Evolutionary conservation across 768 basidiomycete species (phyloP).

Genomic region (Boletales sp.): DNA sequence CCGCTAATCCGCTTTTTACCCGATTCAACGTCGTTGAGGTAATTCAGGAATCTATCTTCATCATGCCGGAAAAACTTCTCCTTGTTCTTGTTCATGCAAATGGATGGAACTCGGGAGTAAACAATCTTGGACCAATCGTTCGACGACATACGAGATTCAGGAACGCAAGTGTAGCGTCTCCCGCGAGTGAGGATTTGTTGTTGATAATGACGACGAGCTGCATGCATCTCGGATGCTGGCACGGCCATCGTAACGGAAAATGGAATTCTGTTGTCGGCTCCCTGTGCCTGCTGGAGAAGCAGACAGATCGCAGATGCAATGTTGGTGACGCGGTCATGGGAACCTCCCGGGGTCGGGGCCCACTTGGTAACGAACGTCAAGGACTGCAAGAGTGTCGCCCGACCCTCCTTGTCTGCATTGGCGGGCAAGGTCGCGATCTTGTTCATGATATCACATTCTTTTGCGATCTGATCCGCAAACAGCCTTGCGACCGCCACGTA

Average conservation of each 20-base stretch:
- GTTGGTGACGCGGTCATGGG: slow-evolving; percentile 63
- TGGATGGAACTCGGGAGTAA: slow-evolving; percentile 57
- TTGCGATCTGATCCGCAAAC: slow-evolving; percentile 48
- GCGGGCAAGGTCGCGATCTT: slow-evolving; percentile 34
- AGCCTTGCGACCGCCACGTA: slow-evolving; percentile 61
- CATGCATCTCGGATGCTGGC: slow-evolving; percentile 32
- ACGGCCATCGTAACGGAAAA: slow-evolving; percentile 26
- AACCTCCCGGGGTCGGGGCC: slow-evolving; percentile 57
- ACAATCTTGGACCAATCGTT: slow-evolving; percentile 55
- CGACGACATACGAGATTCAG: slow-evolving; percentile 62
- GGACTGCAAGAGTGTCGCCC: slow-evolving; percentile 3
- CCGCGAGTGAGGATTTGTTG: slow-evolving; percentile 59
- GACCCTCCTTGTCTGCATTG: slow-evolving; percentile 21
- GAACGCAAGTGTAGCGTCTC: slow-evolving; percentile 40
- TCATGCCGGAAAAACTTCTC: slow-evolving; percentile 56
- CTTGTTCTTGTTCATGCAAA: slow-evolving; percentile 60
- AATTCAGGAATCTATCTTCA: slow-evolving; percentile 52
- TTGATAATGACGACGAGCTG: slow-evolving; percentile 56
- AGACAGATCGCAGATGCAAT: slow-evolving; percentile 60
- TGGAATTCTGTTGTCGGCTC: slow-evolving; percentile 8
- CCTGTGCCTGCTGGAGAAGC: slow-evolving; percentile 43
- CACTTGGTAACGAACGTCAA: slow-evolving; percentile 66
- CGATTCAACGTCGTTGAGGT: slow-evolving; percentile 52
- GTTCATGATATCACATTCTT: slow-evolving; percentile 43
- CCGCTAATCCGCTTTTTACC: slow-evolving; percentile 59